Evolutionary conservation across 2,329 filamentous ascomycete genomes (phyloP).

Genomic region (Fusarium multiceps): DNA sequence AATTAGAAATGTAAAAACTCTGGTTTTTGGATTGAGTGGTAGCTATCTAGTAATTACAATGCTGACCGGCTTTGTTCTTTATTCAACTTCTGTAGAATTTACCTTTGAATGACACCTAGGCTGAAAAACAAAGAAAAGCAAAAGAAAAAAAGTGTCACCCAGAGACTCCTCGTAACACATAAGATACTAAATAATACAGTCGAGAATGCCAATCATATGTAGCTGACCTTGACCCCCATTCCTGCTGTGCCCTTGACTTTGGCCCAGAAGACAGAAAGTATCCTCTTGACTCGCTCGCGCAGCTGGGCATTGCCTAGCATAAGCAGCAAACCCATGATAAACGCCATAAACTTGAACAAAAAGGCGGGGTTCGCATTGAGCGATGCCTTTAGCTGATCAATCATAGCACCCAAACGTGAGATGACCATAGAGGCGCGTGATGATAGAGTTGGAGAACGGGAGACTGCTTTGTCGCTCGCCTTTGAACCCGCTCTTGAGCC

Average conservation of each 20-base stretch:
- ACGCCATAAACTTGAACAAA: slow-evolving; percentile 75
- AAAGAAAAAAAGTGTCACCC: slow-evolving; percentile 22
- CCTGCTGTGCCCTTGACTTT: slow-evolving; percentile 87
- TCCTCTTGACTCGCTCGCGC: slow-evolving; percentile 76
- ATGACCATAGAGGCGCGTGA: slow-evolving; percentile 65
- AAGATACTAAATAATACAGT: slow-evolving; percentile 42
- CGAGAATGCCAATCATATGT: slow-evolving; percentile 70
- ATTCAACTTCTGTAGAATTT: slow-evolving; percentile 28
- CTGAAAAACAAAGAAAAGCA: slow-evolving; percentile 16
- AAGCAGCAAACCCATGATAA: slow-evolving; percentile 81
- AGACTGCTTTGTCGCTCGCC: slow-evolving; percentile 47
- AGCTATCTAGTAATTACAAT: slow-evolving; percentile 29
- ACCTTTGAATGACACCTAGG: slow-evolving; percentile 26
- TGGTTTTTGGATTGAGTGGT: slow-evolving; percentile 16
- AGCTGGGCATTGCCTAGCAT: slow-evolving; percentile 80
- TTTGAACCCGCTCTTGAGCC: slow-evolving; percentile 6
- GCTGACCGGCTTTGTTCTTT: slow-evolving; percentile 19
- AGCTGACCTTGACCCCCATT: slow-evolving; percentile 98
- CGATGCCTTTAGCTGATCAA: slow-evolving; percentile 62
- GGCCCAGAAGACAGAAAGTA: slow-evolving; percentile 77
- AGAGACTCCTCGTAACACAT: slow-evolving; percentile 48
- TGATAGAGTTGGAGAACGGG: slow-evolving; percentile 53
- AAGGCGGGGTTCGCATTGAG: slow-evolving; percentile 68
- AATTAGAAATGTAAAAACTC: slow-evolving; percentile 22
- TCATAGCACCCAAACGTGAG: slow-evolving; percentile 61